Conservation (phyloP, 495 filamentous ascomycete species). For the Penicillium simplicissimum region DNA sequence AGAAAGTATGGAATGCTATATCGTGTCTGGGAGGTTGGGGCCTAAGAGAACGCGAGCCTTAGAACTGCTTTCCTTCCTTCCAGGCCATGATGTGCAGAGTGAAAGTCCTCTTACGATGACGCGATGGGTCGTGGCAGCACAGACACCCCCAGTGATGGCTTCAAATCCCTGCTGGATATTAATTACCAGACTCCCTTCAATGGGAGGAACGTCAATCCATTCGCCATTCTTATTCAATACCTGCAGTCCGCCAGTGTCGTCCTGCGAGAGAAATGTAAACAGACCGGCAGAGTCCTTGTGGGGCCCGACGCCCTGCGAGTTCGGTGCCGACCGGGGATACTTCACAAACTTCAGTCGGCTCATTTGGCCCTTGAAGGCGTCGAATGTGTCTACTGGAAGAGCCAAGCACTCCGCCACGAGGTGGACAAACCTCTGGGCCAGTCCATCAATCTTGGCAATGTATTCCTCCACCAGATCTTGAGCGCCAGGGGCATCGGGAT, state of each 20-base stretch:
- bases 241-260: conserved; percentile 54
- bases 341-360: conserved; percentile 94
- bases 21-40: conserved; percentile 51
- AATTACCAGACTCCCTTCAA: conserved; percentile 52
- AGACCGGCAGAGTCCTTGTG: conserved; percentile 85
- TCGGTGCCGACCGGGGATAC: conserved; percentile 70
- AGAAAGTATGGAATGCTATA: conserved; percentile 92
- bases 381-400: conserved; percentile 70
- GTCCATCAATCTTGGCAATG: conserved; percentile 66
- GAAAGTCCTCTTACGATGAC: conserved; percentile 49
- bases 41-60: conserved; percentile 18
- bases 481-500: conserved; percentile 58
- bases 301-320: conserved; percentile 76
- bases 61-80: neutral
- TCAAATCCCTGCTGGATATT: conserved; percentile 84
- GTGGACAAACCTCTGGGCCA: conserved; percentile 73
- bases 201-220: conserved; percentile 52
- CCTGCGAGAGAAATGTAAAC: conserved; percentile 54
- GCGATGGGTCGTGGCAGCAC: conserved; percentile 81
- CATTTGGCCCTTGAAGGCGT: conserved; percentile 81
- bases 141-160: conserved; percentile 85
- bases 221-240: conserved; percentile 50
- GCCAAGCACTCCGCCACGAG: conserved; percentile 83
- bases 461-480: conserved; percentile 77
- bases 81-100: neutral